Percentiles rank a stretch among this genome's conserved stretches.
phyloP scores from a whole-genome alignment of 345 rosid species.

The Pugionium cornutum region DNA sequence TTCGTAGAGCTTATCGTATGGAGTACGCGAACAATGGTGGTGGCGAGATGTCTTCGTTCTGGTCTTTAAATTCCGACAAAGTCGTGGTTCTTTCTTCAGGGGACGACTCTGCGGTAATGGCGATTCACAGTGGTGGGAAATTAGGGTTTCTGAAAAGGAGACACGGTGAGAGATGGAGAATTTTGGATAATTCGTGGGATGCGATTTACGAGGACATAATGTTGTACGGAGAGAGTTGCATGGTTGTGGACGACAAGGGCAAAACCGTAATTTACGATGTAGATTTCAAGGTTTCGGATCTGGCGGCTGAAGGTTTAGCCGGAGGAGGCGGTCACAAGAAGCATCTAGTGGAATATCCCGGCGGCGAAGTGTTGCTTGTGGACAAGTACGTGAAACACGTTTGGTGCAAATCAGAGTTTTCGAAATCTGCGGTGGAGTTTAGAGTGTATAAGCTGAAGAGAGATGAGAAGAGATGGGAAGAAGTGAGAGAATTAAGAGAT shows the following conservation, averaged over 20 bases:
- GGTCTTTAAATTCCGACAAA: slow-evolving; percentile 35
- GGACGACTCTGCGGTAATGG: slow-evolving; percentile 27
- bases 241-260: slow-evolving; percentile 35
- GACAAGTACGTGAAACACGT: slow-evolving; percentile 34
- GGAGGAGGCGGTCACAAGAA: slow-evolving; percentile 41
- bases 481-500: slow-evolving; percentile 23
- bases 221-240: slow-evolving; percentile 1
- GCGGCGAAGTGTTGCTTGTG: slow-evolving; percentile 35
- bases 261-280: slow-evolving; percentile 34
- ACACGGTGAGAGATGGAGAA: slow-evolving; percentile 33
- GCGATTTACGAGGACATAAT: slow-evolving; percentile 34
- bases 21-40: slow-evolving; percentile 29
- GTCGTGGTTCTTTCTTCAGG: slow-evolving; percentile 30
- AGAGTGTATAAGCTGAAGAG: slow-evolving; percentile 38
- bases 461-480: slow-evolving; percentile 38
- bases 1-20: slow-evolving; percentile 32
- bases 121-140: slow-evolving; percentile 42
- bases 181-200: slow-evolving; percentile 29
- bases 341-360: slow-evolving; percentile 27
- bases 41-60: slow-evolving; percentile 24
- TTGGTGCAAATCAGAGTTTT: slow-evolving; percentile 10
- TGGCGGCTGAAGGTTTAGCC: slow-evolving; percentile 29
- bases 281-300: slow-evolving; percentile 24
- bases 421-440: slow-evolving; percentile 36
- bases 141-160: slow-evolving; percentile 30